Percentiles rank a stretch among this genome's conserved stretches.
phyloP scores from a whole-genome alignment of 345 rosid species.

The Corchorus capsularis region DNA sequence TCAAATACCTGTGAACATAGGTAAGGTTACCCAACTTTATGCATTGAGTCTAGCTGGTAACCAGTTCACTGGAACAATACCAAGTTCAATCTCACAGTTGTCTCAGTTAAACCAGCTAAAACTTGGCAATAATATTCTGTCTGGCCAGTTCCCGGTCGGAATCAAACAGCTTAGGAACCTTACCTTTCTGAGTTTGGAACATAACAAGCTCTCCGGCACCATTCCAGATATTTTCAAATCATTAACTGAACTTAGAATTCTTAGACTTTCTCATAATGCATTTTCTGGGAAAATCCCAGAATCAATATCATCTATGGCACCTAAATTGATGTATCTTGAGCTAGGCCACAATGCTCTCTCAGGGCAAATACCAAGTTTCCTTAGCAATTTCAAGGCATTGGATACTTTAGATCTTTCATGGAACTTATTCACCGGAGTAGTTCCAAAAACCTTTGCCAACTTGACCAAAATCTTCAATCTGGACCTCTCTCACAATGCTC shows the following conservation, averaged over 20 bases:
- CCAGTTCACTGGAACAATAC: conserved; percentile 62
- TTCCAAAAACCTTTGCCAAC: conserved; percentile 63
- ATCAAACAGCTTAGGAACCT: conserved; percentile 46
- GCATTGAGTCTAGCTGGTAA: conserved; percentile 57
- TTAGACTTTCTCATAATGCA: conserved; percentile 50
- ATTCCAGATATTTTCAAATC: conserved; percentile 61
- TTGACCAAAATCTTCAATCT: conserved; percentile 83
- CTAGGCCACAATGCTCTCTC: conserved; percentile 59
- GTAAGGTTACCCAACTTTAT: conserved; percentile 41
- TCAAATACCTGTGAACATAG: conserved; percentile 47
- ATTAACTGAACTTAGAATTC: conserved; percentile 39
- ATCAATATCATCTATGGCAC: conserved; percentile 51
- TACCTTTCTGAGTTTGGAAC: conserved; percentile 29
- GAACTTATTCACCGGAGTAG: conserved; percentile 46
- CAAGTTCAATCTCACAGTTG: conserved; percentile 51
- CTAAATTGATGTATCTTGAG: conserved; percentile 47
- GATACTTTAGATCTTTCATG: conserved; percentile 69
- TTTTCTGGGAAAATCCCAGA: conserved; percentile 62
- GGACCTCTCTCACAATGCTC: conserved; percentile 61
- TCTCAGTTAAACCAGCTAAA: conserved; percentile 50
- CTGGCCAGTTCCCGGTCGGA: conserved; percentile 55
- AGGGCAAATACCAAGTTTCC: conserved; percentile 58
- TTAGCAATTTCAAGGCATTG: conserved; percentile 56
- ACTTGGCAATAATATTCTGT: conserved; percentile 51
- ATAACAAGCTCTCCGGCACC: conserved; percentile 58